These are phyloP conservation scores for Erodium moschatum DNA, from an alignment of 441 rosid genomes.

Conservation along the genomic window DNA sequence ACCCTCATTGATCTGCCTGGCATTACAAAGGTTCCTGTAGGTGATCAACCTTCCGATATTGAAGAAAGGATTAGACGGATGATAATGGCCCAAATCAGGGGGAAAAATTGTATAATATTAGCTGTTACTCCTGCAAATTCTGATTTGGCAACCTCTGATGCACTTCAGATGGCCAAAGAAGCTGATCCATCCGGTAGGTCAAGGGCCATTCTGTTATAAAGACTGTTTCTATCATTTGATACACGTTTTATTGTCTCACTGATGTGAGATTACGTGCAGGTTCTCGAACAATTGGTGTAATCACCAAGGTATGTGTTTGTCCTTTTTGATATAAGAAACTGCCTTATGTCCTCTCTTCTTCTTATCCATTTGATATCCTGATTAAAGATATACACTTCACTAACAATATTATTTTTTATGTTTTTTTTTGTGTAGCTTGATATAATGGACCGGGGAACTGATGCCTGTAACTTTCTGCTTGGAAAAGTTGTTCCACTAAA, in stretches of 20 bases:
- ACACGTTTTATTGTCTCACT: background rate
- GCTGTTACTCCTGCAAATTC: conserved; percentile 75
- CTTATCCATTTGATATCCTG: background rate
- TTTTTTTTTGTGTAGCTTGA: background rate
- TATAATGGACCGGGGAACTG: conserved; percentile 8
- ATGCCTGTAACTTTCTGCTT: conserved; percentile 1
- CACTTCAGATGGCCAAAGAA: conserved; percentile 54
- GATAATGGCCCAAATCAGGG: conserved; percentile 42
- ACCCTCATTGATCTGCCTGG: conserved; percentile 74
- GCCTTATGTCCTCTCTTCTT: background rate
- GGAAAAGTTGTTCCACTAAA: conserved; percentile 6
- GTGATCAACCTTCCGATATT: conserved; percentile 62
- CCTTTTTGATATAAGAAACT: background rate
- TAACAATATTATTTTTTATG: background rate
- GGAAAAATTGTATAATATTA: conserved; percentile 50
- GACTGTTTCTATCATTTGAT: background rate
- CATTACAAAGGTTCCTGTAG: conserved; percentile 68
- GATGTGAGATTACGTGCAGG: background rate
- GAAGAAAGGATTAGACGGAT: conserved; percentile 50
- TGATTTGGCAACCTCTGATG: conserved; percentile 78
- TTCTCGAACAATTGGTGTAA: conserved; percentile 7
- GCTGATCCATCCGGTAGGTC: conserved; percentile 58
- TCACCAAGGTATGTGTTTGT: conserved; percentile 7
- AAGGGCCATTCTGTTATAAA: background rate
- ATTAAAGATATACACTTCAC: background rate